These are phyloP conservation scores for Apiotrichum veenhuisii DNA, from an alignment of 1,284 basidiomycete species.

Conservation along the genomic window DNA sequence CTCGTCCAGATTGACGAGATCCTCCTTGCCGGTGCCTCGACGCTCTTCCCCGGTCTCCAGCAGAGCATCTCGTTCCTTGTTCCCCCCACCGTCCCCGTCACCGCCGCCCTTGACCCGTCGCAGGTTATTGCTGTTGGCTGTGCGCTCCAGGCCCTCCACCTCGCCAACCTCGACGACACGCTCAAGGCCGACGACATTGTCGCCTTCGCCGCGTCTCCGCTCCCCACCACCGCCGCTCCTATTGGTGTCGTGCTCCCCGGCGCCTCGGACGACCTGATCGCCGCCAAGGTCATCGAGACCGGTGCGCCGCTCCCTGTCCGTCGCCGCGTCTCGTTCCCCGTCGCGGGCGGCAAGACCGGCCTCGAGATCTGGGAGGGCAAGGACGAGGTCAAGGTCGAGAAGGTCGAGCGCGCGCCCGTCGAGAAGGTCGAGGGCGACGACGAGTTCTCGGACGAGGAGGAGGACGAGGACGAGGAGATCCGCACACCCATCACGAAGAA, in stretches of 20 bases:
- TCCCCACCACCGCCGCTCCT: conserved; percentile 61
- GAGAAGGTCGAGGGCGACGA: conserved; percentile 42
- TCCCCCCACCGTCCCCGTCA: conserved; percentile 58
- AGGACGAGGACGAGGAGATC: conserved; percentile 63
- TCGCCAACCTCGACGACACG: conserved; percentile 56
- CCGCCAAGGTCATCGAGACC: conserved; percentile 61
- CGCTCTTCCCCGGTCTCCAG: conserved; percentile 79
- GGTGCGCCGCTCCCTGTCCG: conserved; percentile 78
- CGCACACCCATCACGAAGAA: conserved; percentile 65
- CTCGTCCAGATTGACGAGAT: conserved; percentile 80
- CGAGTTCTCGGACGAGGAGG: conserved; percentile 48
- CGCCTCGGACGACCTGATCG: conserved; percentile 50
- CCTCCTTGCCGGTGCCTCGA: conserved; percentile 83
- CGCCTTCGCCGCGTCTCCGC: conserved; percentile 54
- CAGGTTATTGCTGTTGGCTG: conserved; percentile 85
- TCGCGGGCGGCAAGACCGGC: conserved; percentile 59
- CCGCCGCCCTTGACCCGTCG: conserved; percentile 72
- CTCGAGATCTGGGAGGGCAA: conserved; percentile 87
- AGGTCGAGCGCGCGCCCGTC: conserved; percentile 50
- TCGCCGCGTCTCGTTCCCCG: conserved; percentile 66
- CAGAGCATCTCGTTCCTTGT: conserved; percentile 69
- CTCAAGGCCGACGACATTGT: conserved; percentile 52
- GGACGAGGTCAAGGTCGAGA: conserved; percentile 73
- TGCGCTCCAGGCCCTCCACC: conserved; percentile 76
- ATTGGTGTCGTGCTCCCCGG: conserved; percentile 78